Conservation (phyloP, 768 basidiomycete genomes). For the Mycena galericulata region DNA sequence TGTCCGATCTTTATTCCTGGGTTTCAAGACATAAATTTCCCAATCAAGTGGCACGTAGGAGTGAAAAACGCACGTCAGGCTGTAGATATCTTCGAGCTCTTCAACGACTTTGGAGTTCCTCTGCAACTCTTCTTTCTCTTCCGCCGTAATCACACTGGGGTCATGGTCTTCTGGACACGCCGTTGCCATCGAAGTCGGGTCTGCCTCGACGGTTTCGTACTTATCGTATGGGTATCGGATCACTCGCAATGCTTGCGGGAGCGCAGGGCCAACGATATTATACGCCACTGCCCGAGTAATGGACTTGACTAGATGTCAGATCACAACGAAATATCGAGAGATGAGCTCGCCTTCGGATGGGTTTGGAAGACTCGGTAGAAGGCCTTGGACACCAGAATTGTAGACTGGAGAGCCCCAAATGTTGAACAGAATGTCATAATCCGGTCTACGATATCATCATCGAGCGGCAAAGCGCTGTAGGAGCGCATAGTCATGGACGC, state of each 20-base stretch:
- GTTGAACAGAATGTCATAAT: conserved; percentile 37
- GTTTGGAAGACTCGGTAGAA: conserved; percentile 37
- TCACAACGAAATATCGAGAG: not conserved
- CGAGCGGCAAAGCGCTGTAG: conserved; percentile 29
- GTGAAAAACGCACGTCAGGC: conserved; percentile 34
- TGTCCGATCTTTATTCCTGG: conserved; percentile 12
- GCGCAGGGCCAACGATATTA: conserved; percentile 40
- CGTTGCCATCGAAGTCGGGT: conserved; percentile 1
- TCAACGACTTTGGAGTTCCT: conserved; percentile 17
- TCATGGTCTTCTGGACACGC: conserved; percentile 12
- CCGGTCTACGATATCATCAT: conserved; percentile 40
- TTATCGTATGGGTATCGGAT: conserved; percentile 21
- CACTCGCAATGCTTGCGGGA: conserved; percentile 41
- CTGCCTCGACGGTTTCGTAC: not conserved
- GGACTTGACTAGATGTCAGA: not conserved
- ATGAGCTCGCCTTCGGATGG: conserved; percentile 32
- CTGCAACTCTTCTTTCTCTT: conserved; percentile 14
- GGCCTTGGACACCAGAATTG: conserved; percentile 37
- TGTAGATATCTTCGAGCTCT: conserved; percentile 39
- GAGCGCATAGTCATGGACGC: too few relatives aligned
- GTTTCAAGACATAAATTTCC: too few relatives aligned
- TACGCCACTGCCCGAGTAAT: conserved; percentile 37
- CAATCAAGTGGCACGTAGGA: not conserved
- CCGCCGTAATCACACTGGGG: conserved; percentile 2
- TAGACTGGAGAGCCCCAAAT: conserved; percentile 35